Percentiles rank a stretch among this genome's conserved stretches.
Evolutionary conservation across 352 stramenopile species (phyloP).

Genomic region (Elongisporangium undulatum): DNA sequence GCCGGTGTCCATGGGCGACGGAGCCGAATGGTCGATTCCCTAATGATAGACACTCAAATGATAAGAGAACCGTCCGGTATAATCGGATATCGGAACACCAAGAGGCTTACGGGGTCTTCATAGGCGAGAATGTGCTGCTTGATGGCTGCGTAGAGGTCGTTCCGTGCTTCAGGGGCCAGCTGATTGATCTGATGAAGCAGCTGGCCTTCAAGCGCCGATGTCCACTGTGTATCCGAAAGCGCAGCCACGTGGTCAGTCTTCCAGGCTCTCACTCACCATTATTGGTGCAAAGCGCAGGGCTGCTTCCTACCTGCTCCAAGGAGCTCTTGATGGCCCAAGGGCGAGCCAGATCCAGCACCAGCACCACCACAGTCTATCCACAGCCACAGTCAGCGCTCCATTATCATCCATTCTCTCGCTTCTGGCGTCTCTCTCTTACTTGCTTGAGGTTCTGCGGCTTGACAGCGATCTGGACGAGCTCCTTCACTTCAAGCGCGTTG

Average conservation of each 20-base stretch:
- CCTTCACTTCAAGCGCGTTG: slow-evolving; percentile 61
- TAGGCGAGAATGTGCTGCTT: slow-evolving; percentile 77
- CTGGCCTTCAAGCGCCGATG: slow-evolving; percentile 64
- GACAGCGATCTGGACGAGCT: slow-evolving; percentile 64
- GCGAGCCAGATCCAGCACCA: slow-evolving; percentile 69
- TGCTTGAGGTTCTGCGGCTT: slow-evolving; percentile 53
- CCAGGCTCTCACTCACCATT: not conserved
- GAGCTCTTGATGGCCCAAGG: slow-evolving; percentile 82
- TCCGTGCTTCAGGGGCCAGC: slow-evolving; percentile 38
- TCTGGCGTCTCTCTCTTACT: slow-evolving; percentile 7
- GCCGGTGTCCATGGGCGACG: slow-evolving; percentile 47
- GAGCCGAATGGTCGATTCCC: slow-evolving; percentile 51
- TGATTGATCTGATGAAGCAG: slow-evolving; percentile 72
- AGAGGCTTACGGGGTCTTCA: slow-evolving; percentile 59
- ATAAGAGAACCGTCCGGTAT: slow-evolving; percentile 1
- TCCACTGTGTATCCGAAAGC: slow-evolving; percentile 31
- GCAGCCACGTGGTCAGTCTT: not conserved
- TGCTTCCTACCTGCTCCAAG: slow-evolving; percentile 41
- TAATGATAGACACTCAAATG: not conserved
- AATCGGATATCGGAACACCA: slow-evolving; percentile 7
- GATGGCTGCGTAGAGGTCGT: slow-evolving; percentile 51
- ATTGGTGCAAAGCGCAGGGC: not conserved
- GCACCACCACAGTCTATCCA: slow-evolving; percentile 49
- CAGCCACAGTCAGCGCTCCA: slow-evolving; percentile 1
- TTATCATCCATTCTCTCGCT: not conserved